Evolutionary conservation across 1,139 yeast genomes (phyloP), one percentile per base, ranked within the genome.

Genomic region (Barnettozyma hawaiiensis): DNA sequence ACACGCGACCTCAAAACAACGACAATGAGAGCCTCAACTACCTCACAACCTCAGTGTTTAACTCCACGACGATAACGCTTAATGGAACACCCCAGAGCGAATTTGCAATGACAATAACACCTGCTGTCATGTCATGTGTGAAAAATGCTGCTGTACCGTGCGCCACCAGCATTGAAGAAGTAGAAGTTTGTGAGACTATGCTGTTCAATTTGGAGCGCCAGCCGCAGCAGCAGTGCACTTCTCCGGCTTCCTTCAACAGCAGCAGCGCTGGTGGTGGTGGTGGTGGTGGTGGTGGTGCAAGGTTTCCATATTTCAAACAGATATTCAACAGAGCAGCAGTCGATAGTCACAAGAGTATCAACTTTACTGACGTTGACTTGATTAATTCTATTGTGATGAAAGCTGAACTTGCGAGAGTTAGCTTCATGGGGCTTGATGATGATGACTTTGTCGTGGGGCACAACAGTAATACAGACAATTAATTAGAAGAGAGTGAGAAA

Each of bases 281-380:
- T n/a, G n/a, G n/a, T n/a, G n/a, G n/a, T 16, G 39, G 43, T 27
- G 47, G 52, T 7, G 43, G 47, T 12, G 48, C 52, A 12, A 39
- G 51, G 31, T 35, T 44, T 7, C 37, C 46, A 12, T 47, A 47
- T 22, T 32, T 49, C 16, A 35, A 14, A 20, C 14, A 28, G 5
- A 23, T 47, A 21, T n/a, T 18, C 3, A 28, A 9, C 7, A 19
- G n/a, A 22, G 3, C 16, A 16, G 34, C 36, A 20, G 35, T 36
- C 16, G 8, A 31, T n/a, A n/a, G 16, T 18, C 15, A n/a, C 20
- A 34, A 18, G 22, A 15, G 4, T 14, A 12, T 31, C 23, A 20
- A 39, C 8, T 28, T 42, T 19, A 32, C 18, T 20, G 41, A 35
- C 29, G 24, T 31, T 2, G 19, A 42, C n/a, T 15, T 42, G 18